Conservation (phyloP, 805 yeast species). For the Cyberlindnera samutprakarnensis region DNA sequence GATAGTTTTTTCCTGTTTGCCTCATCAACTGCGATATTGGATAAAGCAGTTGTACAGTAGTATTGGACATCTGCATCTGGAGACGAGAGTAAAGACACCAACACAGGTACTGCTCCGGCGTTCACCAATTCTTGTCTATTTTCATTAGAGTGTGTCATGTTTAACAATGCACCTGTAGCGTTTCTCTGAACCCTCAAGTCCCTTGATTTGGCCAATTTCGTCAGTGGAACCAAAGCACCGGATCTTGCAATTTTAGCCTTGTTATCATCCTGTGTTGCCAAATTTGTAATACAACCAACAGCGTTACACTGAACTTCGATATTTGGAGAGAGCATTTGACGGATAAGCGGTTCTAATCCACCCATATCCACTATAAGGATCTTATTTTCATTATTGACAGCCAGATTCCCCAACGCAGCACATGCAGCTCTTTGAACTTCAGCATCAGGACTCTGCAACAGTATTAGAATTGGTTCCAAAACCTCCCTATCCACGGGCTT, state of each 20-base stretch:
- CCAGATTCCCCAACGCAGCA: constrained; percentile 97
- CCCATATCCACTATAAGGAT: constrained; percentile 95
- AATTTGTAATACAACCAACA: constrained; percentile 95
- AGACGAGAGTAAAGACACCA: constrained; percentile 78
- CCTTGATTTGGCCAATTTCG: constrained; percentile 88
- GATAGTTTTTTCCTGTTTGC: constrained; percentile 81
- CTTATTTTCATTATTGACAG: constrained; percentile 94
- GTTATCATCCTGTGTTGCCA: constrained; percentile 97
- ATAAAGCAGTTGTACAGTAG: constrained; percentile 94
- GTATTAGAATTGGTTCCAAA: constrained; percentile 83
- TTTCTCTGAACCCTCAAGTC: constrained; percentile 96
- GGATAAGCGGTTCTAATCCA: constrained; percentile 89
- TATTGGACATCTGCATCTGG: constrained; percentile 96
- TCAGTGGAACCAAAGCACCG: constrained; percentile 92
- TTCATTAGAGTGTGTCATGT: constrained; percentile 97
- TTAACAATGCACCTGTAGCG: constrained; percentile 95
- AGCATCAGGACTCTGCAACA: constrained; percentile 79
- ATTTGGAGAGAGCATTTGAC: constrained; percentile 95
- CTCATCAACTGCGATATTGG: constrained; percentile 96
- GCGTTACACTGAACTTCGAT: constrained; percentile 99
- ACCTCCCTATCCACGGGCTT: constrained; percentile 87
- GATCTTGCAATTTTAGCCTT: constrained; percentile 92
- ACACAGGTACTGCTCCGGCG: constrained; percentile 97
- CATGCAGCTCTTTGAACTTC: constrained; percentile 99
- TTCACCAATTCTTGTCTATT: constrained; percentile 93